Conservation (phyloP, 1,284 basidiomycete genomes). For the Ganoderma leucocontextum region DNA sequence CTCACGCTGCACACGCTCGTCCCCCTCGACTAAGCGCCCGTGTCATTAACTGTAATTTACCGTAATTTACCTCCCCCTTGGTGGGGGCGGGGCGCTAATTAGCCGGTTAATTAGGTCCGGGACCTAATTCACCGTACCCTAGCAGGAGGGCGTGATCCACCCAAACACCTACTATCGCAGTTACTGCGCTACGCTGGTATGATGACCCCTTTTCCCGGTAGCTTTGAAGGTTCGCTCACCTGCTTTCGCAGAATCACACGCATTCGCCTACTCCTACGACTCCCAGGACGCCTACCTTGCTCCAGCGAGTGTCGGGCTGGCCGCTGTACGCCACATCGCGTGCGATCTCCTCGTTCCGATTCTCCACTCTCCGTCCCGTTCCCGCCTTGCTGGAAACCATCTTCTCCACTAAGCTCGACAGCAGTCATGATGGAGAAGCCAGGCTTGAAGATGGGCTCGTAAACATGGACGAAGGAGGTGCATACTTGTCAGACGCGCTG, state of each 20-base stretch:
- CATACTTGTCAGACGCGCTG: constrained; percentile 19
- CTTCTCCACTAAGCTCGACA: constrained; percentile 13
- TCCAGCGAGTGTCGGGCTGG: constrained; percentile 24
- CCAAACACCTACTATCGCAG: constrained; percentile 54
- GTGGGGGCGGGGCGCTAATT: too few relatives aligned
- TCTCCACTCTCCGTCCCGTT: constrained; percentile 44
- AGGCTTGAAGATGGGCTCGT: constrained; percentile 22
- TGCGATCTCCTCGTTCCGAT: constrained; percentile 48
- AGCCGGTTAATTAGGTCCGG: too few relatives aligned
- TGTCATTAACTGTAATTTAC: too few relatives aligned
- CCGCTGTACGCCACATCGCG: constrained; percentile 40
- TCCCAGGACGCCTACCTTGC: constrained; percentile 4
- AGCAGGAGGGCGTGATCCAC: constrained; percentile 48
- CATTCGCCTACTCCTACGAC: not conserved
- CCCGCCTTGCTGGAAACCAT: constrained; percentile 44
- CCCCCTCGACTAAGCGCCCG: too few relatives aligned
- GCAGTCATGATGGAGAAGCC: not conserved
- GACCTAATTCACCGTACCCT: too few relatives aligned
- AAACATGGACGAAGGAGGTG: constrained; percentile 15
- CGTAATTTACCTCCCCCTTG: too few relatives aligned
- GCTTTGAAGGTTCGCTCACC: not conserved
- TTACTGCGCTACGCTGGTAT: constrained; percentile 51
- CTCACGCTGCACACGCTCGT: too few relatives aligned
- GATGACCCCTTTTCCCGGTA: constrained; percentile 7
- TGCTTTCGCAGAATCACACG: constrained; percentile 6